These are phyloP conservation scores for Epichloe amarillans DNA, from an alignment of 2,329 filamentous ascomycete genomes.

Conservation along the genomic window DNA sequence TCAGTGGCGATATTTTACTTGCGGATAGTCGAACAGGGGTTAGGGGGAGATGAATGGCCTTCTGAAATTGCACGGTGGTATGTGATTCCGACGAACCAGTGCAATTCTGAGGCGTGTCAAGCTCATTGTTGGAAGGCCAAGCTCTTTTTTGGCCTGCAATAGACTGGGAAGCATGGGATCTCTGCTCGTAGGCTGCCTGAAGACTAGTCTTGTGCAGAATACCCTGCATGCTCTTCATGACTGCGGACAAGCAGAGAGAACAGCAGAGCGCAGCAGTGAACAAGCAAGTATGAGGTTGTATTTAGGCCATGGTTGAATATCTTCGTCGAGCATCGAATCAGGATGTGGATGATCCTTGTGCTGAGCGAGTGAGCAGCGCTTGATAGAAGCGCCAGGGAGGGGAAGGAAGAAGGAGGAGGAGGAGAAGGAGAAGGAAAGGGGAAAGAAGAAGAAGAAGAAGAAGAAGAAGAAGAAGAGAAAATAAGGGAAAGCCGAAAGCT, in stretches of 20 bases:
- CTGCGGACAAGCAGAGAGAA: constrained; percentile 5
- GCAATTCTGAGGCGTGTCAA: not conserved
- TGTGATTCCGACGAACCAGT: constrained; percentile 1
- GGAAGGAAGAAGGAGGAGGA: no score
- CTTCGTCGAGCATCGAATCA: not conserved
- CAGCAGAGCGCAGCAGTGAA: not conserved
- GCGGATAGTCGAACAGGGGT: constrained; percentile 21
- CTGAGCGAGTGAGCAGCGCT: not conserved
- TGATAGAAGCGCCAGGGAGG: not conserved
- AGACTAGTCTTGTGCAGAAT: constrained; percentile 38
- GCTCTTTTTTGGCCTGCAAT: constrained; percentile 37
- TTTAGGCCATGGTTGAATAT: not conserved
- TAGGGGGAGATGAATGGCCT: constrained; percentile 19
- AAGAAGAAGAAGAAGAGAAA: not conserved
- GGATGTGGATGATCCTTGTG: not conserved
- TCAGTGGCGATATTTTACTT: constrained; percentile 31
- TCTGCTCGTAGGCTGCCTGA: constrained; percentile 28
- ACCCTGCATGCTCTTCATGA: constrained; percentile 28
- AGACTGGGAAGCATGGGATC: constrained; percentile 25
- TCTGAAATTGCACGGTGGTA: constrained; percentile 18
- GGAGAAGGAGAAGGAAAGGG: not conserved
- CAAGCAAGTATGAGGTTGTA: not conserved
- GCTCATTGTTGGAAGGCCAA: constrained; percentile 13
- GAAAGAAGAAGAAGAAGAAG: no score
- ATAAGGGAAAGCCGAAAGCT: not conserved